Evolutionary conservation across 192 early-diverging fungal genomes (phyloP).

Genomic region (Coemansia sp.): DNA sequence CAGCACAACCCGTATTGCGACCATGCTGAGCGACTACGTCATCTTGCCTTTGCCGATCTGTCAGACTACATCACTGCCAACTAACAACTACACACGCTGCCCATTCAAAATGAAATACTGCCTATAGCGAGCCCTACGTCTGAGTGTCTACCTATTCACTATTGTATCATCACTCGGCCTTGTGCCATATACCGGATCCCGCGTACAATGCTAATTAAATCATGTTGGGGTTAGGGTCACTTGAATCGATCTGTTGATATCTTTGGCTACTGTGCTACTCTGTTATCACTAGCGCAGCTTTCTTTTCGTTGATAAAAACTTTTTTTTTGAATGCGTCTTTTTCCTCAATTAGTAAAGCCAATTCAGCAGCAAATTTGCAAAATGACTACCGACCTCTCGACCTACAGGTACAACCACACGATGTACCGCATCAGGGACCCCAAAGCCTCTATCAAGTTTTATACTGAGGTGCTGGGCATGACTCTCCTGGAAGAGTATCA

Average conservation of each 20-base stretch:
- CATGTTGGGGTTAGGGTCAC: not conserved
- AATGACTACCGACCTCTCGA: constrained; percentile 51
- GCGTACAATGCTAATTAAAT: not conserved
- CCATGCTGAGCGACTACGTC: not conserved
- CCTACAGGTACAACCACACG: constrained; percentile 74
- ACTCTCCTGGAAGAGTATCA: constrained; percentile 53
- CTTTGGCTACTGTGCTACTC: not conserved
- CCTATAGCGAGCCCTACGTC: no score
- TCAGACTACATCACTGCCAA: not conserved
- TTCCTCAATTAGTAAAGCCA: not conserved
- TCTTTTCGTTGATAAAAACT: not conserved
- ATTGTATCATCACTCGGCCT: not conserved
- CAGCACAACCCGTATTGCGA: not conserved
- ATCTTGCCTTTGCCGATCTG: not conserved
- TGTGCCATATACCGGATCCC: not conserved
- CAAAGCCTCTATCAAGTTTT: constrained; percentile 73
- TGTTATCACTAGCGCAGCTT: not conserved
- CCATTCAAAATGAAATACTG: no score
- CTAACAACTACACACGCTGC: not conserved
- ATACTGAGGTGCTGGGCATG: constrained; percentile 78
- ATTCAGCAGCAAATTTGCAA: constrained; percentile 24
- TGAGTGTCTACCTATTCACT: not conserved
- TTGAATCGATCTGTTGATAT: not conserved
- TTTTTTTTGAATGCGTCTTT: constrained; percentile 8
- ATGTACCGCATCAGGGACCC: constrained; percentile 89